These are phyloP conservation scores for Xylariaceae sp. DNA, from an alignment of 2,329 filamentous ascomycete species.

Conservation along the genomic window DNA sequence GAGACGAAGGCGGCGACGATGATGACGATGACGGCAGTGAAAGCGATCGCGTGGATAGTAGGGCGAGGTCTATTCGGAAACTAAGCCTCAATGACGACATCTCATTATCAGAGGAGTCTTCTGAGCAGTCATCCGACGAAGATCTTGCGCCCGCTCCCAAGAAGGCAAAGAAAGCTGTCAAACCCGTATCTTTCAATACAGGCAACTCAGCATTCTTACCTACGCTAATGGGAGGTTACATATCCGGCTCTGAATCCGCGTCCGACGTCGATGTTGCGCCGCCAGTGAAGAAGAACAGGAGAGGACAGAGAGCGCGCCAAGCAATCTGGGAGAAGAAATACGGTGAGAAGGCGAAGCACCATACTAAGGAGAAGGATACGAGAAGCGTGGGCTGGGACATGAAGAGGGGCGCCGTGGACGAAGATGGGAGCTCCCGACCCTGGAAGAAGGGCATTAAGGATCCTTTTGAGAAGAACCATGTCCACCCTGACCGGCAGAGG, in stretches of 20 bases:
- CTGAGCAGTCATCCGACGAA: conserved; percentile 28
- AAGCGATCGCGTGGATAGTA: conserved; percentile 25
- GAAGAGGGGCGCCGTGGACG: conserved; percentile 48
- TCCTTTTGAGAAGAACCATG: conserved; percentile 28
- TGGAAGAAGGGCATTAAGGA: conserved; percentile 48
- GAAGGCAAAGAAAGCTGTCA: conserved; percentile 30
- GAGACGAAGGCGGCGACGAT: conserved; percentile 32
- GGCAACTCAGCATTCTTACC: conserved; percentile 62
- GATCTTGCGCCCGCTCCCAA: conserved; percentile 28
- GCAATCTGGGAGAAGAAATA: conserved; percentile 78
- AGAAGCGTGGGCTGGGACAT: conserved; percentile 54
- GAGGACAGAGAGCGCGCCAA: conserved; percentile 72
- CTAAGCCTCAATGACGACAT: conserved; percentile 20
- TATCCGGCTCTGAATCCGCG: conserved; percentile 67
- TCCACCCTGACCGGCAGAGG: conserved; percentile 31
- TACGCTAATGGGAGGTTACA: conserved; percentile 72
- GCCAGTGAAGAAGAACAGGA: conserved; percentile 62
- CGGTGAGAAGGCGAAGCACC: conserved; percentile 64
- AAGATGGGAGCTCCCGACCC: conserved; percentile 33
- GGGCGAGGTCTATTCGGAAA: conserved; percentile 22
- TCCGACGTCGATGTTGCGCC: conserved; percentile 61
- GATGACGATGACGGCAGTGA: conserved; percentile 28
- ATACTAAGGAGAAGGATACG: conserved; percentile 34
- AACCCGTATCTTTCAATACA: conserved; percentile 18
- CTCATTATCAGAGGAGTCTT: conserved; percentile 26